These are phyloP conservation scores for Dothiorella sarmentorum DNA, from an alignment of 2,329 filamentous ascomycete genomes.

Conservation along the genomic window DNA sequence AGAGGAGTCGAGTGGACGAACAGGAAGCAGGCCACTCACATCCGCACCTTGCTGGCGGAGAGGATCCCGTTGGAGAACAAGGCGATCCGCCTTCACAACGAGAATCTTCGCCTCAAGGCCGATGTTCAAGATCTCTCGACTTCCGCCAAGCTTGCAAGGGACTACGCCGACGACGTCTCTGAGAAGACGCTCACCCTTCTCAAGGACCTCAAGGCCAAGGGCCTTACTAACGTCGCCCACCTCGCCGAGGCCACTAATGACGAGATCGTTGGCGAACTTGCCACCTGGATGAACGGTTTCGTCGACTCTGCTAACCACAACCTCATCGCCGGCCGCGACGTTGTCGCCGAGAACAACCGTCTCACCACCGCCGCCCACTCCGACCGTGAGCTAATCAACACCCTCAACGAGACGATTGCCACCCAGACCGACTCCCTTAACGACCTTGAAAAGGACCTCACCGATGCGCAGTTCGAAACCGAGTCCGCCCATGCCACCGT, in stretches of 20 bases:
- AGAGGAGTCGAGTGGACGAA: neutral
- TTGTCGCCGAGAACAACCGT: neutral
- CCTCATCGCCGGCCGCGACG: neutral
- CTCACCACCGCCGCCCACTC: neutral
- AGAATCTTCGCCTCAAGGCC: neutral
- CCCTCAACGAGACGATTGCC: neutral
- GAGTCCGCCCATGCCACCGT: neutral
- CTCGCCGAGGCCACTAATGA: neutral
- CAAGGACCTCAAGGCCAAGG: rapidly evolving
- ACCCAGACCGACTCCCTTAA: neutral
- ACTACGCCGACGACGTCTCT: neutral
- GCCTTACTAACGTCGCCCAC: neutral
- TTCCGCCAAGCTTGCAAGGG: neutral
- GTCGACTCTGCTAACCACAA: neutral
- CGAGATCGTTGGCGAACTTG: neutral
- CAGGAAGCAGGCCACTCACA: neutral
- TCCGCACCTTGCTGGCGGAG: neutral
- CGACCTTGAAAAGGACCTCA: neutral
- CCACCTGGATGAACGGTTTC: neutral
- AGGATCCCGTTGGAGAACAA: neutral
- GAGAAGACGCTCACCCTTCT: neutral
- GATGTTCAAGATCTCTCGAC: neutral
- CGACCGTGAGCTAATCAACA: neutral
- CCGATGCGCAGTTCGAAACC: neutral
- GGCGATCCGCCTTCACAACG: neutral